Base-by-base conservation (phyloP, 345 rosid species). In the Litchi chinensis region DNA sequence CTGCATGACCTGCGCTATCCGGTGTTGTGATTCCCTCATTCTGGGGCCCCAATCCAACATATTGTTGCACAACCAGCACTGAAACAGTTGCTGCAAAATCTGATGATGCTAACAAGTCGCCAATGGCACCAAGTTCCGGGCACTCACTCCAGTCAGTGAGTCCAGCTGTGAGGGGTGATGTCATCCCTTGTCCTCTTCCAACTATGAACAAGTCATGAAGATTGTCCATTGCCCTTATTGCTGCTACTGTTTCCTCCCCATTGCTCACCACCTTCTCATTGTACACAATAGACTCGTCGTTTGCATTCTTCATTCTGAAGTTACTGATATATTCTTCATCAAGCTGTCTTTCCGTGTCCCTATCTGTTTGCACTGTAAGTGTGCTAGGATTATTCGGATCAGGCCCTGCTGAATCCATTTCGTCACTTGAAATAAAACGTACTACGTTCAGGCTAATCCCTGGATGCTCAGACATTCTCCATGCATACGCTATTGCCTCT, bases 141-240 rank as follows among this genome's bases (percentile, higher is more conserved):
- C 99, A 96, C 68, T 96, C 99, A n/a, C 99, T 96, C 99, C 98
- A 94, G 84, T 96, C 99, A 0, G 97, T 93, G 67, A 96, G 90
- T 52, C 99, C 98, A 0, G 95, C 94, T 0, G 95, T 93, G 26
- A 94, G 83, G 6, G 98, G 93, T 8, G 95, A 93, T 0, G 66
- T 57, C 87, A 84, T 84, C 24, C 94, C 98, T 83, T 93, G 88
- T 54, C 98, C 97, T 89, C 99, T 93, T 43, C 99, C 98, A 1
- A 94, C 97, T 13, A 93, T 87, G 81, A 92, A 91, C 81, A 96
- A 82, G 85, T 96, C 98, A 43, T 94, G 97, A 40, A 69, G 70
- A 73, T 71, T 87, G 82, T 91, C 98, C 86, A 96, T 86, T 74
- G 93, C 67, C 74, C 92, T 87, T 77, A 93, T 88, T 24, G 88